These are phyloP conservation scores for Teunomyces kruisii DNA, from an alignment of 805 yeast genomes.

Conservation along the genomic window DNA sequence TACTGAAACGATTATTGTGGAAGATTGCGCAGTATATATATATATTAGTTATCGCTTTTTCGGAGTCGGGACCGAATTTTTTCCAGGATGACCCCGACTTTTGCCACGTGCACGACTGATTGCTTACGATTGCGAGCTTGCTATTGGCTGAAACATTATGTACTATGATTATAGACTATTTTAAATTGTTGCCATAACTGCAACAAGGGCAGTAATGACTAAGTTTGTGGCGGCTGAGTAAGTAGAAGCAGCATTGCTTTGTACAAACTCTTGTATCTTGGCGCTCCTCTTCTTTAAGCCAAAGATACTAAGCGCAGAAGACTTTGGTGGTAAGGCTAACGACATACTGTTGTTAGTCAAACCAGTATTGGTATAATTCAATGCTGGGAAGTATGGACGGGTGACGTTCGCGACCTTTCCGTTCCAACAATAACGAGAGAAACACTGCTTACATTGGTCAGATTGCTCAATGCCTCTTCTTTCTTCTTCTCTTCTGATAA, in stretches of 20 bases:
- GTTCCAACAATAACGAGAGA: conserved; percentile 74
- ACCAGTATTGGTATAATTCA: conserved; percentile 29
- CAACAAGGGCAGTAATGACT: neutral
- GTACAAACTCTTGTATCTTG: neutral
- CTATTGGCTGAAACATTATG: neutral
- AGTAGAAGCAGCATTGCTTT: neutral
- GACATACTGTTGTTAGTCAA: conserved; percentile 24
- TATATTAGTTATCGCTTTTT: conserved; percentile 3
- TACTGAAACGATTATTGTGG: neutral
- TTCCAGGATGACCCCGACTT: conserved; percentile 3
- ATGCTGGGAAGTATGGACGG: conserved; percentile 17
- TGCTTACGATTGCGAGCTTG: neutral
- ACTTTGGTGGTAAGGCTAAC: conserved; percentile 8
- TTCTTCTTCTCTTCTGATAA: conserved; percentile 76
- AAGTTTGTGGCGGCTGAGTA: neutral
- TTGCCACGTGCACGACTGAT: neutral
- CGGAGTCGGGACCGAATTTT: conserved; percentile 6
- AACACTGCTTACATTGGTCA: conserved; percentile 73
- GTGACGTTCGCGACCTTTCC: conserved; percentile 33
- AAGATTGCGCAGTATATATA: neutral
- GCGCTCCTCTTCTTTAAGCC: conserved; percentile 2
- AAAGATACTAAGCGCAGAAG: neutral
- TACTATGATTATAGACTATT: neutral
- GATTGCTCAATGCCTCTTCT: conserved; percentile 57
- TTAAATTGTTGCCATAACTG: neutral